phyloP scores from a whole-genome alignment of 768 basidiomycete species.

The Lepiota venenata region DNA sequence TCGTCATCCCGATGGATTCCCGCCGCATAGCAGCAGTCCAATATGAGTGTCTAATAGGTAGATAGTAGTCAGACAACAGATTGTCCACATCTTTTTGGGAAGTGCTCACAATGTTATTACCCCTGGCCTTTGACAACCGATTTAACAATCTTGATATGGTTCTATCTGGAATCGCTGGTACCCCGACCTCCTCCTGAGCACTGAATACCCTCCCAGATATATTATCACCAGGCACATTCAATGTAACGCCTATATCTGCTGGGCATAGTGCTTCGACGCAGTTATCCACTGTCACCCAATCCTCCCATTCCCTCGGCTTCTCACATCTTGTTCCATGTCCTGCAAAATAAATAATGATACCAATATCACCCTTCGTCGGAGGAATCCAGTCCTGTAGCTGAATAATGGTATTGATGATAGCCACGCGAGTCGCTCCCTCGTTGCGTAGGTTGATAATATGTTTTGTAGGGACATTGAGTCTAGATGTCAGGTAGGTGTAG shows the following conservation, averaged over 20 bases:
- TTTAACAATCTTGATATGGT: constrained; percentile 35
- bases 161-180: constrained; percentile 40
- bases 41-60: constrained; percentile 35
- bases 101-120: constrained; percentile 39
- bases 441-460: constrained; percentile 37
- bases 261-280: constrained; percentile 35
- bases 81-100: background rate
- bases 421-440: constrained; percentile 29
- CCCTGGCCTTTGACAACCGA: constrained; percentile 32
- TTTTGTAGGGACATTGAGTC: constrained; percentile 24
- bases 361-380: constrained; percentile 19
- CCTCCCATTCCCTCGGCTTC: constrained; percentile 26
- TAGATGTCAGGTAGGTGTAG: constrained; percentile 25
- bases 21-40: constrained; percentile 44
- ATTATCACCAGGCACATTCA: background rate
- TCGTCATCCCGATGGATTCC: constrained; percentile 26
- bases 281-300: constrained; percentile 22
- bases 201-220: background rate
- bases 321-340: constrained; percentile 38
- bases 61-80: background rate
- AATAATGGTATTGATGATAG: constrained; percentile 29
- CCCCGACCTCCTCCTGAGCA: too few species aligned
- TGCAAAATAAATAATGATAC: constrained; percentile 41
- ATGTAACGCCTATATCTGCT: constrained; percentile 24
- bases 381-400: constrained; percentile 20